Conservation (phyloP, 2,329 filamentous ascomycete species). For the Mycocentrospora acerina region DNA sequence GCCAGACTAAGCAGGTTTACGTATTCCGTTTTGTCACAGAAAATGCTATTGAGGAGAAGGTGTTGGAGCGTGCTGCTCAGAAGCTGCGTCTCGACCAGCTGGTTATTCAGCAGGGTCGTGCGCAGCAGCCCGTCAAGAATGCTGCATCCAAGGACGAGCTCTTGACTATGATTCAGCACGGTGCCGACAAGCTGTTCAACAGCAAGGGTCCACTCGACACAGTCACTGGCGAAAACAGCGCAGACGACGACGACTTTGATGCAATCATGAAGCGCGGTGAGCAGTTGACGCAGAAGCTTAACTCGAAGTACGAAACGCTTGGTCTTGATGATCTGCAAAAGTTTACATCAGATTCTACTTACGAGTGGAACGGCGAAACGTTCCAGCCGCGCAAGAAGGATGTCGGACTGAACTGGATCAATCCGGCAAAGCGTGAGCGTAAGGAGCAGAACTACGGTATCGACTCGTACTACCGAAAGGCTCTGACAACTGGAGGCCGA, state of each 20-base stretch:
- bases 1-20: slow-evolving; percentile 95
- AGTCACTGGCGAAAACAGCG: slow-evolving; percentile 60
- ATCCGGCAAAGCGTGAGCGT: slow-evolving; percentile 95
- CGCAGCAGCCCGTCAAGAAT: slow-evolving; percentile 85
- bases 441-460: slow-evolving; percentile 98
- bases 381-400: slow-evolving; percentile 85
- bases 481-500: slow-evolving; percentile 77
- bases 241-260: slow-evolving; percentile 90
- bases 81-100: slow-evolving; percentile 95
- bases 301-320: slow-evolving; percentile 92
- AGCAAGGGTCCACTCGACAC: slow-evolving; percentile 67
- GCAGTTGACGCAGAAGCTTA: slow-evolving; percentile 83
- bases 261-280: slow-evolving; percentile 83
- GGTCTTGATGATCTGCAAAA: slow-evolving; percentile 97
- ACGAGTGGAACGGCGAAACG: slow-evolving; percentile 98
- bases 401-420: slow-evolving; percentile 94
- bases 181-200: slow-evolving; percentile 91
- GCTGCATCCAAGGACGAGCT: slow-evolving; percentile 95
- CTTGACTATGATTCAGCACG: slow-evolving; percentile 97
- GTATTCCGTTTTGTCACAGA: slow-evolving; percentile 98
- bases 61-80: slow-evolving; percentile 92
- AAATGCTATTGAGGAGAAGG: slow-evolving; percentile 98
- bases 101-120: slow-evolving; percentile 95
- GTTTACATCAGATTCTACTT: slow-evolving; percentile 94
- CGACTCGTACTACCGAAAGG: slow-evolving; percentile 96